These are phyloP conservation scores for Wallacemonas sp. DNA, from an alignment of 208 protist species.

Conservation along the genomic window DNA sequence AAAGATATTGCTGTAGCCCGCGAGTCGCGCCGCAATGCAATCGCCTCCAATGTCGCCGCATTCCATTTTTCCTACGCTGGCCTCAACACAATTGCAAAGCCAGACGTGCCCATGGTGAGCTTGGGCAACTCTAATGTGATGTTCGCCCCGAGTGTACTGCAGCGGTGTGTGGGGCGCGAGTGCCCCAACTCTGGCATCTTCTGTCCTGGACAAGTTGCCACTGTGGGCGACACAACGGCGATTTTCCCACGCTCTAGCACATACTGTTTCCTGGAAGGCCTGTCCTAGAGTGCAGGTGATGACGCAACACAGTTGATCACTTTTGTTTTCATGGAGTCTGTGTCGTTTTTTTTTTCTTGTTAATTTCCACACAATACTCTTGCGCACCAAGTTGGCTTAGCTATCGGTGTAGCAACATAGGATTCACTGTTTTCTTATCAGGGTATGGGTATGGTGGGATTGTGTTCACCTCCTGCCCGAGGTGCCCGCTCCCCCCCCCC, in stretches of 20 bases:
- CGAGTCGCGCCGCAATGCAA: conserved; percentile 66
- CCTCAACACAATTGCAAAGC: conserved; percentile 69
- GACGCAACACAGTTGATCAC: too few species aligned
- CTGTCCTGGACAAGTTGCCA: conserved; percentile 70
- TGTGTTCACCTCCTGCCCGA: too few species aligned
- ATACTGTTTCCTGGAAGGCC: conserved; percentile 78
- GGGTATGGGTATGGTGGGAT: too few species aligned
- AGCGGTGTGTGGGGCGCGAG: conserved; percentile 67
- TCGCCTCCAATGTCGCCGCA: conserved; percentile 61
- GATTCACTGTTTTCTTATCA: too few species aligned
- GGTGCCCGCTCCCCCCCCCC: too few species aligned
- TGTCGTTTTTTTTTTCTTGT: too few species aligned
- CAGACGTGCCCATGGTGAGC: conserved; percentile 56
- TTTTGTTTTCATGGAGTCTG: too few species aligned
- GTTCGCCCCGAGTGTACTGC: conserved; percentile 69
- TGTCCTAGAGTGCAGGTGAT: conserved; percentile 24
- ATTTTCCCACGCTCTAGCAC: conserved; percentile 77
- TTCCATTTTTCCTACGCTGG: conserved; percentile 86
- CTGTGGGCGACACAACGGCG: conserved; percentile 42
- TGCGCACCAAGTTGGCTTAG: too few species aligned
- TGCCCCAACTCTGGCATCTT: conserved; percentile 75
- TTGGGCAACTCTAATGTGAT: conserved; percentile 55
- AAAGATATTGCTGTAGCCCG: conserved; percentile 80
- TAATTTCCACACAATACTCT: too few species aligned
- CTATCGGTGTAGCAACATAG: too few species aligned